Evolutionary conservation across 768 basidiomycete genomes (phyloP).

Genomic region (Cyclocybe aegerita): DNA sequence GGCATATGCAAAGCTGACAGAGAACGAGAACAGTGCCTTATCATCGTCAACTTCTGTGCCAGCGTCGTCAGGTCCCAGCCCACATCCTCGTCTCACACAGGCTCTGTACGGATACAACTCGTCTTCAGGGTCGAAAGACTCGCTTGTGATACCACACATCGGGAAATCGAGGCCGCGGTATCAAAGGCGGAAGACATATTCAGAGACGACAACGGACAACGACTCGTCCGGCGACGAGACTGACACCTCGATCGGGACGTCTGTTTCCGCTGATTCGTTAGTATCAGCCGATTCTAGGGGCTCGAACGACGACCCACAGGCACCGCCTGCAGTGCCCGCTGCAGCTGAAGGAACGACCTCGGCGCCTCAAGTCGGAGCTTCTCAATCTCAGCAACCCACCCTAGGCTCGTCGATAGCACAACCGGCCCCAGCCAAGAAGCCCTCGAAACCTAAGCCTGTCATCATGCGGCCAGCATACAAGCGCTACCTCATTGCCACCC

Average conservation of each 20-base stretch:
- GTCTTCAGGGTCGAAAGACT: conserved; percentile 20
- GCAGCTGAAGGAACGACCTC: background rate
- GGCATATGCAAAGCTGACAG: conserved; percentile 12
- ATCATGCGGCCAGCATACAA: conserved; percentile 88
- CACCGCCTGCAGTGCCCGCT: background rate
- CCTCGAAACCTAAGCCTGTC: conserved; percentile 51
- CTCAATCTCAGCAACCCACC: background rate
- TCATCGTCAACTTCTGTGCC: background rate
- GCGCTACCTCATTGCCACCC: conserved; percentile 85
- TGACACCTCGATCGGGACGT: conserved; percentile 34
- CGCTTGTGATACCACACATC: conserved; percentile 19
- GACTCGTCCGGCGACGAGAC: conserved; percentile 46
- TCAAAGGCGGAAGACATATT: conserved; percentile 8
- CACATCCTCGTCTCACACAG: conserved; percentile 11
- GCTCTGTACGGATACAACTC: conserved; percentile 11
- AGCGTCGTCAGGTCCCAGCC: background rate
- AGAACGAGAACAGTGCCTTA: background rate
- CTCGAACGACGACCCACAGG: background rate
- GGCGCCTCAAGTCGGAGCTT: background rate
- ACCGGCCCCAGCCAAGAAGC: conserved; percentile 21
- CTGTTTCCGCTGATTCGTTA: conserved; percentile 22
- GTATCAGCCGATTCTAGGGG: background rate
- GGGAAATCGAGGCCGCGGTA: background rate
- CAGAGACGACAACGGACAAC: conserved; percentile 16
- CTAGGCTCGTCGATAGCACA: conserved; percentile 1